Base-by-base conservation (phyloP, 1,284 basidiomycete species). In the Fomitopsis schrenkii region DNA sequence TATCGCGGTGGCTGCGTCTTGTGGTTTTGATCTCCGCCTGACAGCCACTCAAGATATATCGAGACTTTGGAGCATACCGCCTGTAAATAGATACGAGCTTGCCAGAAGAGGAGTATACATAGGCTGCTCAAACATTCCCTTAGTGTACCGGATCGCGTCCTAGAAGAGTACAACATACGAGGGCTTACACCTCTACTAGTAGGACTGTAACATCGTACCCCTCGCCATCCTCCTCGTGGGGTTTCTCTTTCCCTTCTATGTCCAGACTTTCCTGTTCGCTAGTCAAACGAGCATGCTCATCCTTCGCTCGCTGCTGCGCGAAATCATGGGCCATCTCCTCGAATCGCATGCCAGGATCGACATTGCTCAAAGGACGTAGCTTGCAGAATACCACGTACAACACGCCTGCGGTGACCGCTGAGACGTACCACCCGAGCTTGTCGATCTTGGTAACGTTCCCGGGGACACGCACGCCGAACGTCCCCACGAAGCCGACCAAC, bases 401-500 rank as follows among this genome's bases (percentile, higher is more conserved):
- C 17, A 57, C 54, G 3, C 64, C 65, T 6, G 68, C 64, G 12
- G 62, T 61, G 17, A 44, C 55, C 3, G 64, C 59, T 30, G 65
- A 66, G 36, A 69, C 50, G 41, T 67, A 66, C 66, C 68, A 68
- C 15, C 66, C 68, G 38, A 69, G 58, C 28, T 65, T 40, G 59
- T 68, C 64, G 42, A 62, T 62, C 28, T 62, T 59, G 7, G 62
- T 63, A 22, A 65, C 66, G 1, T 57, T 64, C 19, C n/a, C 17
- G 1, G 68, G 68, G 2, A 69, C 68, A 0, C 36, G 1, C 12
- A 68, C 58, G 14, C 68, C 68, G 12, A 69, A 69, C 30, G 65
- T 67, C n/a, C 68, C 68, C 6, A 69, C 57, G 57, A 68, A 69
- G 9, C 66, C 66, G 2, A 63, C 60, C 54, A 69, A 67, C 2